Conservation (phyloP, 208 protist species). For the Naegleria fowleri region DNA sequence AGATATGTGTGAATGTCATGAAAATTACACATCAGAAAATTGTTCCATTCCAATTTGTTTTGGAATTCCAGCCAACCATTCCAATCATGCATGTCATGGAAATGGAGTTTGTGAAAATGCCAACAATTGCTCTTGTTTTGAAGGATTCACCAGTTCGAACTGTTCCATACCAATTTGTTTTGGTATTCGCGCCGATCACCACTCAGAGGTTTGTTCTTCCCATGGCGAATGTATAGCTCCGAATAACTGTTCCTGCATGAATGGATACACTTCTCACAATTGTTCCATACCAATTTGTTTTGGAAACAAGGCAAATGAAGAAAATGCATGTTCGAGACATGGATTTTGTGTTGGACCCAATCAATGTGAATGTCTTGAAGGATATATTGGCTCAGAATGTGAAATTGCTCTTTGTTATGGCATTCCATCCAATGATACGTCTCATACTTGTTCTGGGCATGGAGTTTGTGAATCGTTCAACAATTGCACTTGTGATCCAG, state of each 20-base stretch:
- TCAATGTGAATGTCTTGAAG: not conserved
- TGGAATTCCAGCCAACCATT: not conserved
- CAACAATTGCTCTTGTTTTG: not conserved
- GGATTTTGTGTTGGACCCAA: not conserved
- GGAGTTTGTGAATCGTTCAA: not conserved
- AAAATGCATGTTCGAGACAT: not conserved
- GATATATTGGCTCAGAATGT: not conserved
- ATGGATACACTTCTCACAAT: not conserved
- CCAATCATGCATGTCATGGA: not conserved
- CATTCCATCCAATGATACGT: not conserved
- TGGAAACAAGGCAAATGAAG: not conserved
- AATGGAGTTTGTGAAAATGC: not conserved
- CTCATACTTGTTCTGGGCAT: not conserved
- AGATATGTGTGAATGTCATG: not conserved
- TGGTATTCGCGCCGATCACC: not conserved
- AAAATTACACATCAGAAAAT: not conserved
- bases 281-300: conserved; percentile 13
- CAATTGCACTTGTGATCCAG: not conserved
- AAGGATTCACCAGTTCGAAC: not conserved
- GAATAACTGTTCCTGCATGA: not conserved
- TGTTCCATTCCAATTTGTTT: not conserved
- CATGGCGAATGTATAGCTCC: not conserved
- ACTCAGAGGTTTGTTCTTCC: not conserved
- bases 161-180: not conserved
- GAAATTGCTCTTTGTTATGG: not conserved